phyloP scores from a whole-genome alignment of 139 green algal genomes.

The Gonium pectorale region DNA sequence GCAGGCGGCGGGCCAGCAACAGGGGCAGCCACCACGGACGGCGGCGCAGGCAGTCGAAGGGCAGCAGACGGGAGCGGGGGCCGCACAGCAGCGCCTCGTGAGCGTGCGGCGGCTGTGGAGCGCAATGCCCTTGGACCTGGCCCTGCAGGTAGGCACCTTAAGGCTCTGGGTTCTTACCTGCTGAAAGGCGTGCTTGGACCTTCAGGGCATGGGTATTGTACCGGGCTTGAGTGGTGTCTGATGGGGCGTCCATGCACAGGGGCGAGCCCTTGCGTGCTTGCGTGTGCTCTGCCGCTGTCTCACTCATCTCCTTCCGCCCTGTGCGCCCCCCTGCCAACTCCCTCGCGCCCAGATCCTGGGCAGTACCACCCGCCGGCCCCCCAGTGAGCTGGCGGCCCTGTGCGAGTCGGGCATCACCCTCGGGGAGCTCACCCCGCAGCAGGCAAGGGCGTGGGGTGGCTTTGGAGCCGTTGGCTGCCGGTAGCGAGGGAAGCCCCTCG shows the following conservation, averaged over 20 bases:
- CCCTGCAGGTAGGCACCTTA: conserved; percentile 55
- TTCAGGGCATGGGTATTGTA: too few species aligned
- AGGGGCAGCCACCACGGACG: neutral
- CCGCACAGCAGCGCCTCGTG: conserved; percentile 16
- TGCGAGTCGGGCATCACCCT: conserved; percentile 28
- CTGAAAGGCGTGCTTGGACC: too few species aligned
- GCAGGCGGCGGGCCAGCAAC: neutral
- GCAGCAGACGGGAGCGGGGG: neutral
- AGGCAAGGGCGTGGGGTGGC: neutral
- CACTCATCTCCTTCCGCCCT: too few species aligned
- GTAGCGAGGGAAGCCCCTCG: too few species aligned
- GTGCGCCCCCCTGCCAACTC: neutral
- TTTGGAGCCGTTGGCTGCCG: too few species aligned
- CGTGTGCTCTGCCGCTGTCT: neutral
- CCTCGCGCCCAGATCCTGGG: conserved; percentile 44
- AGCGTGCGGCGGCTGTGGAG: conserved; percentile 59
- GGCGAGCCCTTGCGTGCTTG: too few species aligned
- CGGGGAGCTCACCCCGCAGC: conserved; percentile 10
- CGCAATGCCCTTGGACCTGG: conserved; percentile 57
- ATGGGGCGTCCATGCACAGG: too few species aligned
- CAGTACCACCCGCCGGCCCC: conserved; percentile 8
- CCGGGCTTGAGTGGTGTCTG: too few species aligned
- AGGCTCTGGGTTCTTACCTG: too few species aligned
- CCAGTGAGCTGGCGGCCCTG: conserved; percentile 46
- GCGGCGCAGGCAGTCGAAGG: neutral